These are phyloP conservation scores for Kazachstania psychrophila DNA, from an alignment of 805 yeast genomes.

Conservation along the genomic window DNA sequence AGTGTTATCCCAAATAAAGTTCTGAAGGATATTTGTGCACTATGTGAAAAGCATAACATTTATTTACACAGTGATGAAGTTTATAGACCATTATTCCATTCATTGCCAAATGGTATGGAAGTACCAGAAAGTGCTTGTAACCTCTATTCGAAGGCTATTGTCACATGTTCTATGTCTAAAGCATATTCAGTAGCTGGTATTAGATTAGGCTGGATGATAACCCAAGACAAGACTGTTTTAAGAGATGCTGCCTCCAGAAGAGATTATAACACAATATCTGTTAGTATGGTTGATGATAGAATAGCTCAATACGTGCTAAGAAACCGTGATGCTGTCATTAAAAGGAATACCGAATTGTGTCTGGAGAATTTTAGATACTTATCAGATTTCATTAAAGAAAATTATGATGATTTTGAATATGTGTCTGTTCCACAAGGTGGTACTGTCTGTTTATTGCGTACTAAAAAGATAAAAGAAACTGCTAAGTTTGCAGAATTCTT, in stretches of 20 bases:
- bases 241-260: conserved; percentile 33
- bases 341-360: conserved; percentile 36
- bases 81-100: conserved; percentile 44
- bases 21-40: conserved; percentile 30
- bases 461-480: conserved; percentile 29
- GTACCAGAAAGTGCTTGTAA: conserved; percentile 35
- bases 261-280: conserved; percentile 44
- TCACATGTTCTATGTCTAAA: conserved; percentile 46
- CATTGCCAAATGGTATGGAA: conserved; percentile 16
- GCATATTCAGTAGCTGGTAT: conserved; percentile 47
- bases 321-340: conserved; percentile 30
- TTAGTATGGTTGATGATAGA: conserved; percentile 39
- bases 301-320: conserved; percentile 37
- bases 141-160: conserved; percentile 36
- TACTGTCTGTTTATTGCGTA: conserved; percentile 36
- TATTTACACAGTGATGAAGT: conserved; percentile 44
- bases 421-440: conserved; percentile 39
- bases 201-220: conserved; percentile 44
- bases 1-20: conserved; percentile 31
- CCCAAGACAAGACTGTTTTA: conserved; percentile 28
- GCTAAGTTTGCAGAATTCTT: conserved; percentile 30
- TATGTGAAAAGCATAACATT: conserved; percentile 31
- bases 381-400: conserved; percentile 27
- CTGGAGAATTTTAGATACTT: conserved; percentile 30
- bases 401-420: conserved; percentile 32